These are phyloP conservation scores for Trichomonas tenax DNA, from an alignment of 208 protist species.

Conservation along the genomic window DNA sequence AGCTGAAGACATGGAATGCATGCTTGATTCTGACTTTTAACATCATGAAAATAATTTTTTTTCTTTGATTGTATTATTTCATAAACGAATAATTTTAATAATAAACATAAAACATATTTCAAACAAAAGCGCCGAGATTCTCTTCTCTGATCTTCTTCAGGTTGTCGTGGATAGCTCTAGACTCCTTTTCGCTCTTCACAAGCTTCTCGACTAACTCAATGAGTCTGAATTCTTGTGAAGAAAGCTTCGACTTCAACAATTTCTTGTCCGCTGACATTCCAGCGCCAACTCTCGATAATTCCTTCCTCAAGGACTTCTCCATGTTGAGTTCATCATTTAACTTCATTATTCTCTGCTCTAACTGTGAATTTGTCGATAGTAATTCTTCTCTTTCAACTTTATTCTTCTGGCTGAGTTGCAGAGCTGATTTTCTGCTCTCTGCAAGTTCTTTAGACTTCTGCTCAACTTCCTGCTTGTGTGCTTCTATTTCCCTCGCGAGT, in stretches of 20 bases:
- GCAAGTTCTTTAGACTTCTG: neutral
- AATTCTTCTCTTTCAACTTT: neutral
- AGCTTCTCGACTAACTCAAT: neutral
- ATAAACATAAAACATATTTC: neutral
- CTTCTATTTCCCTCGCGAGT: neutral
- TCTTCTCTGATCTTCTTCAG: neutral
- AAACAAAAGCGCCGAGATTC: neutral
- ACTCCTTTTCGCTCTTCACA: neutral
- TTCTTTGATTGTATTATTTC: too few species aligned
- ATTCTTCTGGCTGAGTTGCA: neutral
- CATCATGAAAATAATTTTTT: too few species aligned
- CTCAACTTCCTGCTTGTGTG: neutral
- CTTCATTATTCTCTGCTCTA: neutral
- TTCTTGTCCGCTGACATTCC: neutral
- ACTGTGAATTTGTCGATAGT: neutral
- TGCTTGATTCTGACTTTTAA: too few species aligned
- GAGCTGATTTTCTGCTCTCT: neutral
- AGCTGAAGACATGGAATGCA: too few species aligned
- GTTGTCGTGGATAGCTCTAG: neutral
- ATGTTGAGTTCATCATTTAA: neutral
- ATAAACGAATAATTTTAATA: too few species aligned
- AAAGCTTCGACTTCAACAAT: neutral
- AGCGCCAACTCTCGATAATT: neutral
- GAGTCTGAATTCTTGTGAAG: neutral
- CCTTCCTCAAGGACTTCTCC: neutral